Evolutionary conservation across 1,284 basidiomycete species (phyloP).

Genomic region (Pascua sp.): DNA sequence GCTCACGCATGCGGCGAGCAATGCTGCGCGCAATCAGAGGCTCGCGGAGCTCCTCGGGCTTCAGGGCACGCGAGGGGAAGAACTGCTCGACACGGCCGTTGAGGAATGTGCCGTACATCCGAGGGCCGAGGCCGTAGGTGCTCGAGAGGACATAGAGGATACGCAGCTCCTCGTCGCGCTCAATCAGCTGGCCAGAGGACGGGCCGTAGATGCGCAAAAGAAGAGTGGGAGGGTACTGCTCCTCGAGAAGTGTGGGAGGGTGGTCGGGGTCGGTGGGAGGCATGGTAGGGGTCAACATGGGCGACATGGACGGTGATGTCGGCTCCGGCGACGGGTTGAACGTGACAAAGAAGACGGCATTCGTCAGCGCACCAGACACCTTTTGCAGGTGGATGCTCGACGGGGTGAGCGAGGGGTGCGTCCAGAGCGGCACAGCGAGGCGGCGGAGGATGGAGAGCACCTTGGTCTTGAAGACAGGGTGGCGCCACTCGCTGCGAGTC

Average conservation of each 20-base stretch:
- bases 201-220: constrained; percentile 85
- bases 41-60: constrained; percentile 69
- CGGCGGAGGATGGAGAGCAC: constrained; percentile 38
- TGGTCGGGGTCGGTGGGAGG: constrained; percentile 38
- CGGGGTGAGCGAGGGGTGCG: constrained; percentile 43
- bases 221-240: constrained; percentile 59
- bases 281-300: constrained; percentile 46
- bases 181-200: constrained; percentile 78
- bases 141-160: constrained; percentile 83
- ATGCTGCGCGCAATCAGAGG: constrained; percentile 74
- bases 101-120: constrained; percentile 84
- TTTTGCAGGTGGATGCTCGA: constrained; percentile 64
- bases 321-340: constrained; percentile 47
- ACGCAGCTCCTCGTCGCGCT: constrained; percentile 75
- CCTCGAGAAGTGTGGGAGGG: constrained; percentile 27
- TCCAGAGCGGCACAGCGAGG: constrained; percentile 45
- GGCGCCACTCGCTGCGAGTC: constrained; percentile 41
- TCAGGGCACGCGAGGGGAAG: constrained; percentile 78
- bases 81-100: constrained; percentile 92
- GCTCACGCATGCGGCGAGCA: constrained; percentile 83
- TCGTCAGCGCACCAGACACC: constrained; percentile 87
- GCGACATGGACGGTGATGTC: constrained; percentile 44
- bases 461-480: constrained; percentile 48
- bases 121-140: constrained; percentile 80
- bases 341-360: constrained; percentile 88